Base-by-base conservation (phyloP, 2,329 filamentous ascomycete species). In the Curvularia verruculosa region DNA sequence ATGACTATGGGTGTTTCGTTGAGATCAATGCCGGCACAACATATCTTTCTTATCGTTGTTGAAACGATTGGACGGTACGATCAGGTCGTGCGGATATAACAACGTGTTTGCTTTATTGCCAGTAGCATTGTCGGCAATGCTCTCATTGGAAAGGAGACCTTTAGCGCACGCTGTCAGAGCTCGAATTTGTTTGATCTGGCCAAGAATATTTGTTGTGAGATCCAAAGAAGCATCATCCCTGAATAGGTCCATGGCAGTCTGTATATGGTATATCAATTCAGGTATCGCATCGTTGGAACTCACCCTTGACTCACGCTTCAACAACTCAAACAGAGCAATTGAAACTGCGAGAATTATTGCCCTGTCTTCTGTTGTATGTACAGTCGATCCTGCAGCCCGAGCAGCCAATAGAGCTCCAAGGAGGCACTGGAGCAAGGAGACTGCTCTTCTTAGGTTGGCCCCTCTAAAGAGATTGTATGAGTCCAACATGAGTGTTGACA, bases 381-480 rank as follows among this genome's bases (percentile, higher is more conserved):
- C 1, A 9, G 15, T 7, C 9, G n/a, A 8, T 1, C 5, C 5
- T 6, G 60, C 39, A 1, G 34, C 28, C 12, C 41, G 39, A 12
- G 41, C 19, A 9, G 46, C 49, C 2, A 39, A n/a, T 0, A 72
- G 15, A 19, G 52, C 44, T 28, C 69, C 57, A 44, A 60, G 65
- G 21, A 72, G 47, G 43, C 65, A 61, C 12, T 67, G 59, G 18
- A 77, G 72, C 59, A 77, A 75, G 8, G 65, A 54, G 31, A 77
- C 51, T 8, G 66, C 75, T 34, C 68, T 59, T 2, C 56, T 64
- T 12, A 74, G 73, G 46, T 71, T 68, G 13, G 59, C 63, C 9
- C 75, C 74, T 45, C 68, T 61, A 24, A 78, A 66, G 56, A 73
- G 75, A 10, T 71, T 76, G 57, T 77, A 77, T 41, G 7, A 47